phyloP scores from a whole-genome alignment of 345 rosid species.

The Angophora floribunda region DNA sequence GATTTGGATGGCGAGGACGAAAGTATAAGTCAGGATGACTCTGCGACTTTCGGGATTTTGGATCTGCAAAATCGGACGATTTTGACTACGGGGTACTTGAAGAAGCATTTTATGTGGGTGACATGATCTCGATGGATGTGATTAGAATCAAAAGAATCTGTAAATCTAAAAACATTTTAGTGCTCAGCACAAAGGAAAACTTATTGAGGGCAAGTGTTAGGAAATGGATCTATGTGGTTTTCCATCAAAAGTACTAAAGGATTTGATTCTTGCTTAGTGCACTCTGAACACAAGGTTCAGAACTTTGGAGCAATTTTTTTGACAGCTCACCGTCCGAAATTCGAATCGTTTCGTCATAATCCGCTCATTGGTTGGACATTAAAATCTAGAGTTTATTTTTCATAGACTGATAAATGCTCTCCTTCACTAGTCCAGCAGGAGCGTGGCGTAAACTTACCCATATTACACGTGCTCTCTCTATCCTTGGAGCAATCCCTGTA shows the following conservation, averaged over 20 bases:
- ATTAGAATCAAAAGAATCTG: too few species aligned
- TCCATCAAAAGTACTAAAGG: not conserved
- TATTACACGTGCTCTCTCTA: not conserved
- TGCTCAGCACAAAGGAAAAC: not conserved
- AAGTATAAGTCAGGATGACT: not conserved
- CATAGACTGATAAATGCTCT: not conserved
- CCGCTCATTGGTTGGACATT: not conserved
- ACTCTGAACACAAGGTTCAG: not conserved
- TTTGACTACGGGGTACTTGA: not conserved
- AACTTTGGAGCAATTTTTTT: not conserved
- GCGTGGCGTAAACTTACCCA: not conserved
- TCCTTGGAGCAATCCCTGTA: not conserved
- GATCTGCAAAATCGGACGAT: constrained; percentile 9
- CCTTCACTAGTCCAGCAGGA: not conserved
- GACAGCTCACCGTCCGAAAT: not conserved
- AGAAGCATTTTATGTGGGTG: not conserved
- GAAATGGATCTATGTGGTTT: too few species aligned
- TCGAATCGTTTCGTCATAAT: too few species aligned
- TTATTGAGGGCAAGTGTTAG: not conserved
- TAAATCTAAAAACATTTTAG: not conserved
- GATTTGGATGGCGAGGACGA: constrained; percentile 35
- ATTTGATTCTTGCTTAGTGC: not conserved
- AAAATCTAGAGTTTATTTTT: too few species aligned
- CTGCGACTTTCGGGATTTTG: not conserved
- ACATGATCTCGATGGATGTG: not conserved